A percentile compares a stretch with the other conserved stretches of the same genome.
phyloP scores from a whole-genome alignment of 257 asterid species.

The Nicotiana attenuata region DNA sequence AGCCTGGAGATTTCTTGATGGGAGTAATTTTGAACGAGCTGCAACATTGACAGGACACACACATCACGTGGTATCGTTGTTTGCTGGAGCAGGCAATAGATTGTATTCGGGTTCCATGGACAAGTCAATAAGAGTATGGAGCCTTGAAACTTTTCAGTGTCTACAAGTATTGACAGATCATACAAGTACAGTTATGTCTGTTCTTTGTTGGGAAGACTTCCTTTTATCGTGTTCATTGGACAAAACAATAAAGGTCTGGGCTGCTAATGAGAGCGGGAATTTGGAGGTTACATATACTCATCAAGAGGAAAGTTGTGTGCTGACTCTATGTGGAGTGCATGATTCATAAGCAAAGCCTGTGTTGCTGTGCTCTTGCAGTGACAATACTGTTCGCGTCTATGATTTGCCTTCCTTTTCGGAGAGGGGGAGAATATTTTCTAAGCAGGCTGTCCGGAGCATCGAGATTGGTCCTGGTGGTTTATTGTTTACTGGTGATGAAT shows the following conservation, averaged over 20 bases:
- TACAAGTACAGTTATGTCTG: constrained; percentile 34
- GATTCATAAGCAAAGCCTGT: constrained; percentile 38
- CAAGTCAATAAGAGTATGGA: constrained; percentile 49
- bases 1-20: constrained; percentile 43
- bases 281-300: constrained; percentile 32
- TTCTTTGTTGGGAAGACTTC: constrained; percentile 49
- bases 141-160: constrained; percentile 45
- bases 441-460: constrained; percentile 20
- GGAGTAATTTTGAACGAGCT: constrained; percentile 19
- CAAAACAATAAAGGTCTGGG: constrained; percentile 50
- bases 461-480: constrained; percentile 28
- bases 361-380: constrained; percentile 39
- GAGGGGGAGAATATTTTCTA: constrained; percentile 48
- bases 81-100: constrained; percentile 32
- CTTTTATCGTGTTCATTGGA: constrained; percentile 62
- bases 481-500: constrained; percentile 49
- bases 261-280: constrained; percentile 30
- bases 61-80: constrained; percentile 36
- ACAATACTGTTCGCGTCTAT: constrained; percentile 33
- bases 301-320: constrained; percentile 31
- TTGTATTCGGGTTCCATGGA: constrained; percentile 59
- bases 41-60: constrained; percentile 39
- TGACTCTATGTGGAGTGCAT: constrained; percentile 33
- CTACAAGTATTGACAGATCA: constrained; percentile 48
- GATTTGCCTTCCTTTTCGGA: constrained; percentile 57